Evolutionary conservation across 2,329 filamentous ascomycete genomes (phyloP).

Genomic region (Diaporthe capsici): DNA sequence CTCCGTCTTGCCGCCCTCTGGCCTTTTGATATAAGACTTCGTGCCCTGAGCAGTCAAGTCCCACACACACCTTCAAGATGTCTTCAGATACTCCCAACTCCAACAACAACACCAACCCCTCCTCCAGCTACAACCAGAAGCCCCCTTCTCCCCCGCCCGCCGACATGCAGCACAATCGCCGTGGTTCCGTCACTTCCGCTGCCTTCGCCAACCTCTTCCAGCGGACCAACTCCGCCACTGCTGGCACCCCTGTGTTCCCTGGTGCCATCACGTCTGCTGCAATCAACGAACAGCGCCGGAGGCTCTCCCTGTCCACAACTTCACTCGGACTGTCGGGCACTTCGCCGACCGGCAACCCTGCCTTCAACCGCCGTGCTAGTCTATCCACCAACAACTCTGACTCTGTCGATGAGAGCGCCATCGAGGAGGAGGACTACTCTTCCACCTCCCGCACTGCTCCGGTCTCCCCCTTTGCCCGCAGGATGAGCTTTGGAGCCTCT

Average conservation of each 20-base stretch:
- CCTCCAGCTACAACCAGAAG: slow-evolving; percentile 49
- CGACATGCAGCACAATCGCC: slow-evolving; percentile 58
- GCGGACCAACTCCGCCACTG: slow-evolving; percentile 64
- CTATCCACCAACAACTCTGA: slow-evolving; percentile 77
- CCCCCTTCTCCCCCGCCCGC: slow-evolving; percentile 47
- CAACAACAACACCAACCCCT: slow-evolving; percentile 43
- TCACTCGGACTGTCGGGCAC: slow-evolving; percentile 77
- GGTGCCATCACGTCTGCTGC: slow-evolving; percentile 58
- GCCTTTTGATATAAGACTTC: slow-evolving; percentile 32
- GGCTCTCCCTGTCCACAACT: slow-evolving; percentile 76
- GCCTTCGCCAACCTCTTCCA: slow-evolving; percentile 72
- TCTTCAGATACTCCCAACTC: slow-evolving; percentile 51
- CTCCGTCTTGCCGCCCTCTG: neutral
- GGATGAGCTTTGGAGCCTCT: slow-evolving; percentile 87
- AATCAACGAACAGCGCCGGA: slow-evolving; percentile 72
- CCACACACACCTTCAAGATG: slow-evolving; percentile 44
- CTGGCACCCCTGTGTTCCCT: slow-evolving; percentile 61
- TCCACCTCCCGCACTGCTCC: slow-evolving; percentile 70
- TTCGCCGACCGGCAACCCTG: slow-evolving; percentile 70
- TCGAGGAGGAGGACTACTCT: slow-evolving; percentile 76
- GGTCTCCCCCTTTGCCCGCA: slow-evolving; percentile 82
- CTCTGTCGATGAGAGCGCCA: slow-evolving; percentile 79
- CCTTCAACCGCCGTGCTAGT: slow-evolving; percentile 73
- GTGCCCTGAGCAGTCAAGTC: slow-evolving; percentile 19
- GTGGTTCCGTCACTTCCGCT: slow-evolving; percentile 70